phyloP scores from a whole-genome alignment of 73 alveolate genomes.

The Paramecium sexaurelia region DNA sequence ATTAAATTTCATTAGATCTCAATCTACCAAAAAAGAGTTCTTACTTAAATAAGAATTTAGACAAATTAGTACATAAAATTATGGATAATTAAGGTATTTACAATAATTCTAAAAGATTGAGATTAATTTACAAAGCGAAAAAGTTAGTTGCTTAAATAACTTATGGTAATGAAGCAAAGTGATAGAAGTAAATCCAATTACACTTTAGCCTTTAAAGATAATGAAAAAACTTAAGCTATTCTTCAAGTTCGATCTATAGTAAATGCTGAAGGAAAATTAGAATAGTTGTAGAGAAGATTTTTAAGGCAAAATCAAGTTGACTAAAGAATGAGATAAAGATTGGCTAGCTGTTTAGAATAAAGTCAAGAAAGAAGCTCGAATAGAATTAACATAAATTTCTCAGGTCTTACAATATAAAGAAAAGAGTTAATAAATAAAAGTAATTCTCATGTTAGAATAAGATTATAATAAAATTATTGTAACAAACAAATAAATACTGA shows the following conservation, averaged over 20 bases:
- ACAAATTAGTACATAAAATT: conserved; percentile 7
- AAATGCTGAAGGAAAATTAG: conserved; percentile 11
- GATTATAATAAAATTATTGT: background rate
- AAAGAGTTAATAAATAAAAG: background rate
- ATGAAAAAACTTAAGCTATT: background rate
- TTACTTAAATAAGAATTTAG: conserved; percentile 8
- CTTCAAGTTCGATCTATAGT: background rate
- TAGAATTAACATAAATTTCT: background rate
- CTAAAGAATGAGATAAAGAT: background rate
- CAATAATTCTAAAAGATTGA: background rate
- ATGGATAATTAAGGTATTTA: conserved; percentile 30
- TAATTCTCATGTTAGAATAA: background rate
- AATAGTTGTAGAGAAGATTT: conserved; percentile 28
- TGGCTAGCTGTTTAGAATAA: conserved; percentile 19
- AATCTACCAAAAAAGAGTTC: conserved; percentile 15
- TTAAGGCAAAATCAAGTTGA: background rate
- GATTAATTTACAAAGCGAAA: conserved; percentile 23
- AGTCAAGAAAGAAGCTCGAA: background rate
- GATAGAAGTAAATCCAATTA: conserved; percentile 15
- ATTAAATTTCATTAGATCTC: background rate
- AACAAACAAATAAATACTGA: conserved; percentile 2
- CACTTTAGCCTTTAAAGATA: background rate
- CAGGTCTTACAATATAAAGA: background rate
- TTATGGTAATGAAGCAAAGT: background rate
- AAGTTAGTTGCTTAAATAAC: background rate